Percentiles rank a stretch among this genome's conserved stretches.
Conservation (phyloP, 345 rosid species). For the Eucalyptus pauciflora region DNA sequence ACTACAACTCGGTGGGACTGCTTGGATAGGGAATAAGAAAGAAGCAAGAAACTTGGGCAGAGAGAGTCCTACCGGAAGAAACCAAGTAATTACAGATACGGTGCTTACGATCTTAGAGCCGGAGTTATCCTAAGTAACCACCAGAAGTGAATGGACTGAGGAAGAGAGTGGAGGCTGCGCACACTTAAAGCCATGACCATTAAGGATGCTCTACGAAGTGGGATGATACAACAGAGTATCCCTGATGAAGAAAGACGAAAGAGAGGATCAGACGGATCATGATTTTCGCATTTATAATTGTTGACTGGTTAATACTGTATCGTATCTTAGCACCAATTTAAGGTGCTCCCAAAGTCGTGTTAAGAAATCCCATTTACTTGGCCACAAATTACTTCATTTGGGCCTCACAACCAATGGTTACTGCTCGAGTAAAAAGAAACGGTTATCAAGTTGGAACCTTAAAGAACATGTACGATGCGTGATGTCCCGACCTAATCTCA, state of each 20-base stretch:
- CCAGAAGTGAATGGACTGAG: no score
- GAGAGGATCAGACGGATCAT: not conserved
- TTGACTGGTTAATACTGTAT: not conserved
- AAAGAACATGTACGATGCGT: not conserved
- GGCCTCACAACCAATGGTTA: not conserved
- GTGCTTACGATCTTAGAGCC: not conserved
- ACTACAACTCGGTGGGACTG: not conserved
- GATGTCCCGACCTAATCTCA: no score
- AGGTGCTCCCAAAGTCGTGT: not conserved
- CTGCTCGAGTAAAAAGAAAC: not conserved
- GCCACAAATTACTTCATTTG: not conserved
- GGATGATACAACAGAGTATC: no score
- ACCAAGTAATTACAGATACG: not conserved
- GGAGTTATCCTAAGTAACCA: not conserved
- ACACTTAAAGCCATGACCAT: no score
- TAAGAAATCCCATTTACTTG: not conserved
- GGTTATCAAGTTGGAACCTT: not conserved
- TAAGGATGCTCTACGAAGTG: no score
- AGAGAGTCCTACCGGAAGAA: not conserved
- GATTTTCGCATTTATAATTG: not conserved
- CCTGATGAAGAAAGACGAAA: not conserved
- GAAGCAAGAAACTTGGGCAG: not conserved
- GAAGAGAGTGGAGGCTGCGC: no score
- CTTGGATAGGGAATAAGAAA: not conserved
- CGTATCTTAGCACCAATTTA: not conserved